phyloP scores from a whole-genome alignment of 2,329 filamentous ascomycete genomes.

The Pezicula carpinea region DNA sequence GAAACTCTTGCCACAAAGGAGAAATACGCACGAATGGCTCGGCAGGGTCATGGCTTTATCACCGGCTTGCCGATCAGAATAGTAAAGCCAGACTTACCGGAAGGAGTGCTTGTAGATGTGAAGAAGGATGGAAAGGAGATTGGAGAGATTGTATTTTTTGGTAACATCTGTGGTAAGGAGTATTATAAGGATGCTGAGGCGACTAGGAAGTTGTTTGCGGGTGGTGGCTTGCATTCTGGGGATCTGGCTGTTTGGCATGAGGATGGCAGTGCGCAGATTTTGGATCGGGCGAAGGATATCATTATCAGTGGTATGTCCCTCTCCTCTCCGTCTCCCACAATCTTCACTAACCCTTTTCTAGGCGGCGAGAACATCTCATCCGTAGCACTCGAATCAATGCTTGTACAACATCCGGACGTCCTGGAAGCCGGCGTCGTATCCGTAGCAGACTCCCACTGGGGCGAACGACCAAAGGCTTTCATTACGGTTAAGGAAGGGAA shows the following conservation, averaged over 20 bases:
- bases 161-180: constrained; percentile 87
- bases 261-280: constrained; percentile 85
- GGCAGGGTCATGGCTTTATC: constrained; percentile 89
- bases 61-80: constrained; percentile 77
- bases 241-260: constrained; percentile 91
- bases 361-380: constrained; percentile 97
- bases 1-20: constrained; percentile 67
- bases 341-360: constrained; percentile 29
- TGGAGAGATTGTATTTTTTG: constrained; percentile 79
- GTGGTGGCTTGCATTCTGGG: constrained; percentile 82
- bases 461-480: constrained; percentile 92
- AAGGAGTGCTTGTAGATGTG: constrained; percentile 64
- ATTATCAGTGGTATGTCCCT: constrained; percentile 76
- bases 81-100: constrained; percentile 71
- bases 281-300: constrained; percentile 94
- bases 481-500: constrained; percentile 73
- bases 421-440: constrained; percentile 90
- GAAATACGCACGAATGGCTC: constrained; percentile 84
- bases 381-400: constrained; percentile 84
- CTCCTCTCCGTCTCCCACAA: neutral
- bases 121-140: constrained; percentile 68
- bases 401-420: constrained; percentile 81
- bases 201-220: constrained; percentile 80
- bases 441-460: constrained; percentile 86
- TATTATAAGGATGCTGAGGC: constrained; percentile 90